These are phyloP conservation scores for Diaporthe sp. DNA, from an alignment of 2,329 filamentous ascomycete genomes.

Conservation along the genomic window DNA sequence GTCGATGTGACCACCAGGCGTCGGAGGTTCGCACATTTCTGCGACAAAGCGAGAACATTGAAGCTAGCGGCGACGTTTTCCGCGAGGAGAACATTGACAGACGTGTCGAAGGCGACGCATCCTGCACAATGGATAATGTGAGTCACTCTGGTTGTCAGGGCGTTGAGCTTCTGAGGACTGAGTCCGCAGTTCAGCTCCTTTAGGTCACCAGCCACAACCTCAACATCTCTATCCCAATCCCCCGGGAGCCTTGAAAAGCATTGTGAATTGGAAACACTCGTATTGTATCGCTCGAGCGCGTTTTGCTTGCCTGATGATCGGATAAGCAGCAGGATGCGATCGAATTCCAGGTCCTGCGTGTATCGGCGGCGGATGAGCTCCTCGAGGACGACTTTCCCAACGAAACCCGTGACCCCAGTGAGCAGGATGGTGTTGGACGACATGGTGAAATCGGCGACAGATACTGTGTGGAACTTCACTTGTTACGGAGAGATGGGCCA, in stretches of 20 bases:
- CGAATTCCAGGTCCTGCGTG: slow-evolving; percentile 24
- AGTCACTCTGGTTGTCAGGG: slow-evolving; percentile 28
- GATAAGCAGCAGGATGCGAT: slow-evolving; percentile 34
- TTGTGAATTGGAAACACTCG: slow-evolving; percentile 30
- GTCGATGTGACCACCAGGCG: slow-evolving; percentile 41
- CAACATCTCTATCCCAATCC: slow-evolving; percentile 33
- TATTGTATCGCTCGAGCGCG: slow-evolving; percentile 23
- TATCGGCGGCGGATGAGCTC: slow-evolving; percentile 38
- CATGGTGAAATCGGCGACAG: not conserved
- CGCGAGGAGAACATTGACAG: slow-evolving; percentile 34
- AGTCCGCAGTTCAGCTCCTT: slow-evolving; percentile 38
- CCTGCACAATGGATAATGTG: slow-evolving; percentile 42
- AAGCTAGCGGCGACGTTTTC: slow-evolving; percentile 39
- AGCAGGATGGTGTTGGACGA: slow-evolving; percentile 33
- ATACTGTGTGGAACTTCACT: not conserved
- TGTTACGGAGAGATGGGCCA: too few species aligned
- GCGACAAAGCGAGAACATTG: slow-evolving; percentile 37
- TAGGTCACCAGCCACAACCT: slow-evolving; percentile 39
- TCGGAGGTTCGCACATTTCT: slow-evolving; percentile 20
- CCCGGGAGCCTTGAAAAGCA: slow-evolving; percentile 38
- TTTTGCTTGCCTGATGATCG: slow-evolving; percentile 21
- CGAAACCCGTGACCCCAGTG: slow-evolving; percentile 42
- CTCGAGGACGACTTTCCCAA: slow-evolving; percentile 43
- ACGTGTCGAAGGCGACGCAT: slow-evolving; percentile 39
- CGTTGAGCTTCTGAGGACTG: not conserved